Evolutionary conservation across 1,284 basidiomycete species (phyloP), one percentile per base, ranked within the genome.

Genomic region (Marasmius oreades): DNA sequence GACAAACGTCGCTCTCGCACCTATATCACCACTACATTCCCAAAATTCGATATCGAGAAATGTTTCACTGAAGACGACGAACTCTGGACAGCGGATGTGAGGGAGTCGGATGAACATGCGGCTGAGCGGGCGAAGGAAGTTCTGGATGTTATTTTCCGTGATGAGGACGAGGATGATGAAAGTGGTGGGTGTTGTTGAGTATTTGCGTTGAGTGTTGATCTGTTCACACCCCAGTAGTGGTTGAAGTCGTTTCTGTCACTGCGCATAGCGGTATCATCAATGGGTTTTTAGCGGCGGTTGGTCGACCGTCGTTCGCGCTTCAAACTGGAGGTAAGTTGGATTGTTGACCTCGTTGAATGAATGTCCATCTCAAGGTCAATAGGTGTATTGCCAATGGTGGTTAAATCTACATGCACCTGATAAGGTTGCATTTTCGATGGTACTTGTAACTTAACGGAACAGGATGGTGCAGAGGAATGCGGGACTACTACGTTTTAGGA

Each of bases 21-120:
- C 0, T 77, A 79, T 51, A 85, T 95, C 53, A 60, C 69, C 0
- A 60, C 67, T 0, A 67, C 76, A 1, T 93, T 89, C 63, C 88
- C 90, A 0, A 66, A 70, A 5, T 87, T 88, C 65, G 61, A 52
- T 1, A 82, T 93, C 56, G 90, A 94, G 64, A 67, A 73, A 0
- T 81, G 77, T 0, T 86, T 95, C 59, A 72, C 80, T 0, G 92
- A 95, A 65, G 74, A 84, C 22, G 92, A 95, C 67, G 70, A 78
- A 23, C 70, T 90, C 0, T 93, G 90, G 89, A 74, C 73, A 12
- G 62, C 81, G 0, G 79, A 86, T 55, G 74, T 80, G 51, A 78
- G 92, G 33, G 93, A 96, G 67, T 79, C 80, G 0, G 71, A 79
- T 36, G 70, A 62, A 0, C 80, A 89, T 54, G 75, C 86, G 52